Evolutionary conservation across 257 asterid genomes (phyloP).

Genomic region (Ocimum tenuiflorum): DNA sequence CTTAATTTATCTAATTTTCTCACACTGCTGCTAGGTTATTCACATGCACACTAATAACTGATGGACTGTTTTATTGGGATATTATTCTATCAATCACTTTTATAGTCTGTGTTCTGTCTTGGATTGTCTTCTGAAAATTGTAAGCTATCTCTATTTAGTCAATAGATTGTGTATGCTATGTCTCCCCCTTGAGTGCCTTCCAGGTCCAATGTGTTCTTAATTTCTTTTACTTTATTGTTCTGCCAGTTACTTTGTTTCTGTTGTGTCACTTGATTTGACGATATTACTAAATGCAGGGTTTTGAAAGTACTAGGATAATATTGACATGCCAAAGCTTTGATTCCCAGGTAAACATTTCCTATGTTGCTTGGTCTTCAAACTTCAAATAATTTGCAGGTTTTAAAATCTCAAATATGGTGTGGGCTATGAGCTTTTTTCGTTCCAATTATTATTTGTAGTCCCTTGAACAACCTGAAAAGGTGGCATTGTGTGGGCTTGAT

Average conservation of each 20-base stretch:
- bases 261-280: constrained; percentile 2
- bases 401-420: not conserved
- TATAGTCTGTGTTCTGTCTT: not conserved
- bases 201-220: not conserved
- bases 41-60: not conserved
- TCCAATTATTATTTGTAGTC: constrained; percentile 30
- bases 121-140: not conserved
- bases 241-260: constrained; percentile 1
- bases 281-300: constrained; percentile 46
- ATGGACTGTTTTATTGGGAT: not conserved
- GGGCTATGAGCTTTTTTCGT: not conserved
- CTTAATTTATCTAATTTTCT: not conserved
- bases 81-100: not conserved
- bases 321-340: constrained; percentile 71
- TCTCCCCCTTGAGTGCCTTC: not conserved
- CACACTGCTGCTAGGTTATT: not conserved
- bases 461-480: constrained; percentile 74
- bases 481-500: constrained; percentile 78
- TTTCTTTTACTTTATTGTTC: constrained; percentile 10
- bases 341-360: constrained; percentile 49
- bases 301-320: constrained; percentile 54
- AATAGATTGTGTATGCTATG: not conserved
- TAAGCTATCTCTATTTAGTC: not conserved
- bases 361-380: constrained; percentile 5
- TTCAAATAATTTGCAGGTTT: not conserved